Conservation (phyloP, 192 early-diverging fungal genomes). For the Backusella tuberculispora region DNA sequence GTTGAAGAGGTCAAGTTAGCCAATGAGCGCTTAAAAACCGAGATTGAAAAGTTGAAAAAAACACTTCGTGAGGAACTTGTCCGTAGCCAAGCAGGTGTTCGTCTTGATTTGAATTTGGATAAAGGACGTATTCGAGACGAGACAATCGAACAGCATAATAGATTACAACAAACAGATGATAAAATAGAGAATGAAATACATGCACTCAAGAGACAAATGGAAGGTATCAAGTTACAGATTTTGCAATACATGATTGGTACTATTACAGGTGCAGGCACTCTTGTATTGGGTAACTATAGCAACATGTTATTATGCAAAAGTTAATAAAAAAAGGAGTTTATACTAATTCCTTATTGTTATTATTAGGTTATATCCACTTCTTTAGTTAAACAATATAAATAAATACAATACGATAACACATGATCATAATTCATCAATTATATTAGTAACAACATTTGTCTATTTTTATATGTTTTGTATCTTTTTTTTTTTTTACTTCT, state of each 20-base stretch:
- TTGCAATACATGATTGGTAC: slow-evolving; percentile 81
- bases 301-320: background rate
- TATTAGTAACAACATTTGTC: background rate
- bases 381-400: slow-evolving; percentile 15
- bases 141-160: slow-evolving; percentile 77
- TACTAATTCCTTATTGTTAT: background rate
- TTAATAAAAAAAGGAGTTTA: background rate
- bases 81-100: slow-evolving; percentile 81
- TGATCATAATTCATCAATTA: background rate
- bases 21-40: slow-evolving; percentile 74
- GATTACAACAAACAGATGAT: slow-evolving; percentile 82
- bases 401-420: background rate
- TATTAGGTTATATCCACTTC: slow-evolving; percentile 26
- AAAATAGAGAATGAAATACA: slow-evolving; percentile 89
- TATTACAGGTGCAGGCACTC: slow-evolving; percentile 81
- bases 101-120: slow-evolving; percentile 88
- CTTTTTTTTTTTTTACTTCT: background rate
- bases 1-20: slow-evolving; percentile 81
- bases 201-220: slow-evolving; percentile 80
- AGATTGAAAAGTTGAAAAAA: slow-evolving; percentile 85
- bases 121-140: slow-evolving; percentile 89
- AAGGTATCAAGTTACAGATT: slow-evolving; percentile 85
- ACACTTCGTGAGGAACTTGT: slow-evolving; percentile 81
- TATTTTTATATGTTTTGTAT: background rate
- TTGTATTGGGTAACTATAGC: slow-evolving; percentile 61